Evolutionary conservation across 306 rosid genomes (phyloP), one percentile per base, ranked within the genome.

Genomic region (Clitoria ternatea): DNA sequence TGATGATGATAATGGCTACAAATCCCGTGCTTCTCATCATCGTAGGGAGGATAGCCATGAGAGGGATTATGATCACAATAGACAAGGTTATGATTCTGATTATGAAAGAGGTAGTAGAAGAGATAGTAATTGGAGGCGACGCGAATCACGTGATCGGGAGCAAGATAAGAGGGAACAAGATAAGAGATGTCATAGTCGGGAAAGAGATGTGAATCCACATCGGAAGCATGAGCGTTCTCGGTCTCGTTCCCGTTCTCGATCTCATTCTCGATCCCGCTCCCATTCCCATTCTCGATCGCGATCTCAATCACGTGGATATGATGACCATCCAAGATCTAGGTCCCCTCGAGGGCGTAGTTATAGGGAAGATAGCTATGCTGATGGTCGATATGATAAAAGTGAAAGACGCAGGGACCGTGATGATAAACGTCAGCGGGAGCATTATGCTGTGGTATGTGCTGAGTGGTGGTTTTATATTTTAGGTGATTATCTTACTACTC

Each of bases 31-130:
- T 45, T 74, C 89, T 35, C 90, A 81, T 76, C 89, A 77, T 65
- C 91, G 76, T 26, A 85, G 95, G 86, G 98, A 91, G 81, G 95
- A 82, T 69, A 91, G 97, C 72, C 84, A 75, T 77, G 99, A 87
- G 53, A 84, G 92, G 81, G 96, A 91, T 77, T 77, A 87, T 66
- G 93, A 91, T 76, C 78, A 84, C 81, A 82, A 85, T 27, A 84
- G 83, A 32, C 85, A 78, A 29, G 87, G 99, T 81, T 89, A 94
- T 81, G 96, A 91, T 87, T 94, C 99, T 71, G 99, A 94, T 79
- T 86, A 91, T 77, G 99, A 91, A 33, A 83, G 88, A 83, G 80
- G 92, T 65, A 80, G 82, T 64, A 85, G 82, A 79, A 91, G 88
- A 81, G 99, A 94, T 33, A 83, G 88, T 36, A 87, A 44, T 80